A percentile compares a stretch with the other conserved stretches of the same genome.
Evolutionary conservation across 2,329 filamentous ascomycete species (phyloP).

Genomic region (Aspergillus pseudoterreus): DNA sequence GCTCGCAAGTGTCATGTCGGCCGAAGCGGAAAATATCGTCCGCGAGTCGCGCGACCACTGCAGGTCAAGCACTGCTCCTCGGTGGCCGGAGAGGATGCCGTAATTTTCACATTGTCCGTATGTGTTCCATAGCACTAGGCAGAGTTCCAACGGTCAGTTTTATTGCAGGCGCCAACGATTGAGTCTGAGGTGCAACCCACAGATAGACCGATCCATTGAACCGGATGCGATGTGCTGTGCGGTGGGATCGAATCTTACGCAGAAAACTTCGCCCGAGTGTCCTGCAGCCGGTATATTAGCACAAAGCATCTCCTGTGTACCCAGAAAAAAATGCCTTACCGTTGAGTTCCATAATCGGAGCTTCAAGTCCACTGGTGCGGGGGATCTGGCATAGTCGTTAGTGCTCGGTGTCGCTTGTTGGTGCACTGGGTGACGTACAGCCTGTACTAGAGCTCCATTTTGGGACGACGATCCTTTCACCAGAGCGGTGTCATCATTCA

Average conservation of each 20-base stretch:
- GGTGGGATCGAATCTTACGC: slow-evolving; percentile 82
- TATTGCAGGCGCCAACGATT: background rate
- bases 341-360: slow-evolving; percentile 89
- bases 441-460: slow-evolving; percentile 63
- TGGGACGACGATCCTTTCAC: slow-evolving; percentile 51
- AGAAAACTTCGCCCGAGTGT: slow-evolving; percentile 79
- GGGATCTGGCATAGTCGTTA: slow-evolving; percentile 54
- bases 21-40: slow-evolving; percentile 85
- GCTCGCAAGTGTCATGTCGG: slow-evolving; percentile 87
- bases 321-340: slow-evolving; percentile 43
- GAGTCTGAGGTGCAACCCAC: slow-evolving; percentile 48
- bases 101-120: slow-evolving; percentile 95
- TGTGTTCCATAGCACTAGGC: slow-evolving; percentile 82
- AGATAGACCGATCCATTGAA: slow-evolving; percentile 88
- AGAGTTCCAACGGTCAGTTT: background rate
- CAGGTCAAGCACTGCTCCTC: slow-evolving; percentile 83
- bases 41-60: slow-evolving; percentile 96
- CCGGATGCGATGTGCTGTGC: slow-evolving; percentile 89
- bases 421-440: slow-evolving; percentile 48
- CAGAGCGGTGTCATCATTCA: slow-evolving; percentile 54
- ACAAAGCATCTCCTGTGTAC: background rate
- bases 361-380: slow-evolving; percentile 77
- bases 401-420: background rate
- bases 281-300: slow-evolving; percentile 35
- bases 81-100: slow-evolving; percentile 81